These are phyloP conservation scores for Penicillium taxi DNA, from an alignment of 495 filamentous ascomycete species.

Conservation along the genomic window DNA sequence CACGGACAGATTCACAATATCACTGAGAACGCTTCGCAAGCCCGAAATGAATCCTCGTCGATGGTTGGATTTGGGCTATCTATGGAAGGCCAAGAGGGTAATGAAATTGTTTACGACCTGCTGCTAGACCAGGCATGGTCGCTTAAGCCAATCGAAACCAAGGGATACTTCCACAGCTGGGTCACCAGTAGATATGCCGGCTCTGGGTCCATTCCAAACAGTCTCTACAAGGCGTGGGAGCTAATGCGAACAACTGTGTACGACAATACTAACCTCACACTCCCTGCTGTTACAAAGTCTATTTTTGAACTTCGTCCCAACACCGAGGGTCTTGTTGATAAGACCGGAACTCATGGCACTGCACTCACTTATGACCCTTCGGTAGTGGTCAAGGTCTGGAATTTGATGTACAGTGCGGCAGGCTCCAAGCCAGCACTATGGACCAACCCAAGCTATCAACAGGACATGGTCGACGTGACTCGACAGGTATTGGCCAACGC, in stretches of 20 bases:
- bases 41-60: slow-evolving; percentile 27
- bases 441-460: slow-evolving; percentile 37
- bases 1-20: slow-evolving; percentile 46
- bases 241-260: slow-evolving; percentile 39
- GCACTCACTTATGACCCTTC: slow-evolving; percentile 37
- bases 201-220: slow-evolving; percentile 21
- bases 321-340: slow-evolving; percentile 28
- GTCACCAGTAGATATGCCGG: slow-evolving; percentile 37
- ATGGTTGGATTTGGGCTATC: slow-evolving; percentile 42
- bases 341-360: slow-evolving; percentile 35
- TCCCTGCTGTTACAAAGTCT: slow-evolving; percentile 38
- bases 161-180: slow-evolving; percentile 42
- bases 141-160: slow-evolving; percentile 33
- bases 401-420: slow-evolving; percentile 32
- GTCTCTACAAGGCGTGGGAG: slow-evolving; percentile 42
- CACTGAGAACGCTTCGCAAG: slow-evolving; percentile 40
- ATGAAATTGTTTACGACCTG: slow-evolving; percentile 47
- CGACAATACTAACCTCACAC: slow-evolving; percentile 44
- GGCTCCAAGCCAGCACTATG: slow-evolving; percentile 30
- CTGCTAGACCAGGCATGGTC: slow-evolving; percentile 47
- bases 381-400: slow-evolving; percentile 34
- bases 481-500: slow-evolving; percentile 44
- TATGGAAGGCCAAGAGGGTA: slow-evolving; percentile 48
- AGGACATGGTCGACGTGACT: slow-evolving; percentile 46
- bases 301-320: slow-evolving; percentile 40